Conservation (phyloP, 1,284 basidiomycete species). For the Trametes hirsuta region DNA sequence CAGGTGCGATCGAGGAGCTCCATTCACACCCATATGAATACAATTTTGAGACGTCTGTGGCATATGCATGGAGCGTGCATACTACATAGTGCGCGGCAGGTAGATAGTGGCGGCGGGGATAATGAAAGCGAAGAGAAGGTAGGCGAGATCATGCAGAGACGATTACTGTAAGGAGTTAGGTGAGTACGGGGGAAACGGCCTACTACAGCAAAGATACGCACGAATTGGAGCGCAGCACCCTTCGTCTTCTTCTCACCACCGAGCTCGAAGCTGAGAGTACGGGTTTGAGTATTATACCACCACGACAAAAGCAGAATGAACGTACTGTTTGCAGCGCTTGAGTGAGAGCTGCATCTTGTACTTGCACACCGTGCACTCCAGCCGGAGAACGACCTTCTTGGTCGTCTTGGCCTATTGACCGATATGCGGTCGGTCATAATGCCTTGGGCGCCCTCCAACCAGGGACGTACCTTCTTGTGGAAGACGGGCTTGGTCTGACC, state of each 20-base stretch:
- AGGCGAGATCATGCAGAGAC: conserved; percentile 23
- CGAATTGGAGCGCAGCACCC: conserved; percentile 92
- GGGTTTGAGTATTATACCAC: conserved; percentile 11
- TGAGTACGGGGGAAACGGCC: neutral
- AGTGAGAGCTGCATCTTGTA: conserved; percentile 96
- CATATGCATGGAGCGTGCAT: conserved; percentile 28
- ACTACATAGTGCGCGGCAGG: conserved; percentile 26
- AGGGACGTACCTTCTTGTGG: conserved; percentile 91
- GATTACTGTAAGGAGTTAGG: conserved; percentile 23
- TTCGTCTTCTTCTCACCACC: conserved; percentile 99
- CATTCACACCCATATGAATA: conserved; percentile 27
- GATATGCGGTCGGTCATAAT: conserved; percentile 60
- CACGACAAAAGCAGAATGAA: conserved; percentile 27
- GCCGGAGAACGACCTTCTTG: conserved; percentile 98
- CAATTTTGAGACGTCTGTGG: conserved; percentile 26
- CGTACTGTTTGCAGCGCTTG: conserved; percentile 99
- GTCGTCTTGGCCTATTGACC: conserved; percentile 84
- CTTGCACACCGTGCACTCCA: conserved; percentile 99
- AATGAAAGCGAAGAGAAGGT: conserved; percentile 19
- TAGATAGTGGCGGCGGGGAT: conserved; percentile 15
- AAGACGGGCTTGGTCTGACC: conserved; percentile 99
- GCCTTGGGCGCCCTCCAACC: conserved; percentile 51
- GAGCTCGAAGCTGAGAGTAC: conserved; percentile 84
- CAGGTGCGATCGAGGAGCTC: conserved; percentile 16
- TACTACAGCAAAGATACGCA: conserved; percentile 47